A percentile compares a stretch with the other conserved stretches of the same genome.
phyloP scores from a whole-genome alignment of 805 yeast genomes.

The Sungouiozyma ichnusensis region DNA sequence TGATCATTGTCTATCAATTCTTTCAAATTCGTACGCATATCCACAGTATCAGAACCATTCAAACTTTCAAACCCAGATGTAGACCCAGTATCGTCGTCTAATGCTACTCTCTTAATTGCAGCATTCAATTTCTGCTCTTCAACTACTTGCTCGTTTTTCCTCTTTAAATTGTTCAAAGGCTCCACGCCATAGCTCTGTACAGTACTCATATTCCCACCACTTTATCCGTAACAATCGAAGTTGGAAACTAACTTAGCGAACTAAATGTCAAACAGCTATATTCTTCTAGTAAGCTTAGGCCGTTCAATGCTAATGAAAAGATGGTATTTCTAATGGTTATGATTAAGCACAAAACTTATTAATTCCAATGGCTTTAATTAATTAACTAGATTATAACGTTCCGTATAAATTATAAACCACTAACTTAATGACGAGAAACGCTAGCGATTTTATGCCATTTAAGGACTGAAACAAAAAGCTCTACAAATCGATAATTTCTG shows the following conservation, averaged over 20 bases:
- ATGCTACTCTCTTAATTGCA: conserved; percentile 56
- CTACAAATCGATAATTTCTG: too few species aligned
- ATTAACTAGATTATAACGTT: too few species aligned
- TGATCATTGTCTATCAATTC: conserved; percentile 1
- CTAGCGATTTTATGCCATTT: too few species aligned
- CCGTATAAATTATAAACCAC: too few species aligned
- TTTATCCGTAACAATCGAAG: not conserved
- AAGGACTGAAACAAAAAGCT: too few species aligned
- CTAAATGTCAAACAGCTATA: too few species aligned
- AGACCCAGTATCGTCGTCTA: conserved; percentile 42
- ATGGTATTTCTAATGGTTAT: too few species aligned
- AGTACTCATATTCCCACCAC: not conserved
- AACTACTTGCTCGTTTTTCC: conserved; percentile 54
- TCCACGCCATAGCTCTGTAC: conserved; percentile 4
- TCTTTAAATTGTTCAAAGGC: conserved; percentile 36
- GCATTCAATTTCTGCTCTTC: conserved; percentile 34
- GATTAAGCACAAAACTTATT: not conserved
- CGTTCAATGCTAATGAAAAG: too few species aligned
- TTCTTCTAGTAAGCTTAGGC: too few species aligned
- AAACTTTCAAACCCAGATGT: conserved; percentile 28
- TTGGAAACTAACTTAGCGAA: not conserved
- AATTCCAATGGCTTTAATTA: not conserved
- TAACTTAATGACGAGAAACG: too few species aligned
- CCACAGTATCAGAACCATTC: conserved; percentile 15
- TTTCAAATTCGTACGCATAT: not conserved